phyloP scores from a whole-genome alignment of 352 stramenopile species.

The Globisporangium mamillatum region DNA sequence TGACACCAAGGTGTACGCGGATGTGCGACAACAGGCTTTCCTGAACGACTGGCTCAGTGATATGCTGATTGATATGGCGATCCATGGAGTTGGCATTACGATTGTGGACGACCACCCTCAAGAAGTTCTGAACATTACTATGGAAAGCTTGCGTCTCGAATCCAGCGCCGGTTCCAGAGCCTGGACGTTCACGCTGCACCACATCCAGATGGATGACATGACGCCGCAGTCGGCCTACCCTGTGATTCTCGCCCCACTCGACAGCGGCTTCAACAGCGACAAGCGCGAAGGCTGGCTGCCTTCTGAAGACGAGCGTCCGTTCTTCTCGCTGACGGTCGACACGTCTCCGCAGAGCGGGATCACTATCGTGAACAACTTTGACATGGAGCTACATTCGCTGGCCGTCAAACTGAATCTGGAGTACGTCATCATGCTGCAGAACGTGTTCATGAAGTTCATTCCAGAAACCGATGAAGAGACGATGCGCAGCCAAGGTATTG shows the following conservation, averaged over 20 bases:
- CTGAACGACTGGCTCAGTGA: slow-evolving; percentile 75
- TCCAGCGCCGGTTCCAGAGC: slow-evolving; percentile 47
- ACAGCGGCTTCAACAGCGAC: slow-evolving; percentile 86
- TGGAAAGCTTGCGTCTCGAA: slow-evolving; percentile 76
- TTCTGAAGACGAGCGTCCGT: slow-evolving; percentile 69
- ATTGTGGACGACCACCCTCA: slow-evolving; percentile 74
- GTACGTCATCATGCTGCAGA: slow-evolving; percentile 69
- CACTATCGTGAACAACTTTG: slow-evolving; percentile 76
- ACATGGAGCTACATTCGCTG: slow-evolving; percentile 67
- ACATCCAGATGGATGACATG: slow-evolving; percentile 89
- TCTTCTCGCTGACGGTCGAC: slow-evolving; percentile 64
- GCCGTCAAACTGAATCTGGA: slow-evolving; percentile 79
- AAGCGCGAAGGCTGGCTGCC: slow-evolving; percentile 83
- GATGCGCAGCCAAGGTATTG: slow-evolving; percentile 52
- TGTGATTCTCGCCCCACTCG: slow-evolving; percentile 71
- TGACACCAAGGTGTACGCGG: slow-evolving; percentile 59
- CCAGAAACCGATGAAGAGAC: slow-evolving; percentile 65
- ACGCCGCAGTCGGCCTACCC: slow-evolving; percentile 65
- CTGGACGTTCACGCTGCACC: slow-evolving; percentile 65
- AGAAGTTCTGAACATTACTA: slow-evolving; percentile 84
- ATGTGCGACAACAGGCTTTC: slow-evolving; percentile 50
- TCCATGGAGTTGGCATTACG: slow-evolving; percentile 76
- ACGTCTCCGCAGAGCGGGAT: slow-evolving; percentile 67
- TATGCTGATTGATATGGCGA: slow-evolving; percentile 66
- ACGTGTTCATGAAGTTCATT: slow-evolving; percentile 75